A percentile compares a stretch with the other conserved stretches of the same genome.
Conservation (phyloP, 352 stramenopile species). For the Thalassiosira hispida region DNA sequence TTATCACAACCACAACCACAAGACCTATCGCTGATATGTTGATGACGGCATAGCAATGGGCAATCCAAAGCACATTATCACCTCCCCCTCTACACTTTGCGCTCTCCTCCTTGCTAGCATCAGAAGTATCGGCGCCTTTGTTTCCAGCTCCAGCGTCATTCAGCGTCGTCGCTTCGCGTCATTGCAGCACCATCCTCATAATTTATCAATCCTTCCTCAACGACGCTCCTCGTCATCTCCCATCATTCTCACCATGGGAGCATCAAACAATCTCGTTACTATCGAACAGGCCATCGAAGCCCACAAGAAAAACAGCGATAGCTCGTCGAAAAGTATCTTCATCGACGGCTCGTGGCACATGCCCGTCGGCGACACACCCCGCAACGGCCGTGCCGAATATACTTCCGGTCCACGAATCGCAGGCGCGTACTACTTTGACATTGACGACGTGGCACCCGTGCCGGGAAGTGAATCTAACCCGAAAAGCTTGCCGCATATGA, state of each 20-base stretch:
- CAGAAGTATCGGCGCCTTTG: not conserved
- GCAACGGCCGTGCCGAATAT: slow-evolving; percentile 66
- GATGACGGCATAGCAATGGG: too few species aligned
- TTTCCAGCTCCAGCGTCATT: not conserved
- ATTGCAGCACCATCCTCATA: too few species aligned
- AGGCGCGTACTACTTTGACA: slow-evolving; percentile 91
- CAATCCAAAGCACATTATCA: too few species aligned
- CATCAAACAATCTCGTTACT: slow-evolving; percentile 15
- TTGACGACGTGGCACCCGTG: slow-evolving; percentile 83
- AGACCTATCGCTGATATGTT: too few species aligned
- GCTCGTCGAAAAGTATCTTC: slow-evolving; percentile 41
- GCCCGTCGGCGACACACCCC: slow-evolving; percentile 29
- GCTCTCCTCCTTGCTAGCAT: not conserved
- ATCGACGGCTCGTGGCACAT: slow-evolving; percentile 79
- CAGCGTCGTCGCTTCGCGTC: not conserved
- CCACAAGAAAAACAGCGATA: slow-evolving; percentile 6
- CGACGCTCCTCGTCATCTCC: not conserved
- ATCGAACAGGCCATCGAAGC: slow-evolving; percentile 28
- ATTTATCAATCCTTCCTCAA: not conserved
- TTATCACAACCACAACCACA: too few species aligned
- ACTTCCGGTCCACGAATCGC: slow-evolving; percentile 79
- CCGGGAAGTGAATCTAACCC: slow-evolving; percentile 17
- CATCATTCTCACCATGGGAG: not conserved
- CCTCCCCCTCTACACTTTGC: not conserved
- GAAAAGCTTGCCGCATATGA: slow-evolving; percentile 52